Conservation (phyloP, 371 early-diverging fungal species). For the Dinochytrium kinnereticum region DNA sequence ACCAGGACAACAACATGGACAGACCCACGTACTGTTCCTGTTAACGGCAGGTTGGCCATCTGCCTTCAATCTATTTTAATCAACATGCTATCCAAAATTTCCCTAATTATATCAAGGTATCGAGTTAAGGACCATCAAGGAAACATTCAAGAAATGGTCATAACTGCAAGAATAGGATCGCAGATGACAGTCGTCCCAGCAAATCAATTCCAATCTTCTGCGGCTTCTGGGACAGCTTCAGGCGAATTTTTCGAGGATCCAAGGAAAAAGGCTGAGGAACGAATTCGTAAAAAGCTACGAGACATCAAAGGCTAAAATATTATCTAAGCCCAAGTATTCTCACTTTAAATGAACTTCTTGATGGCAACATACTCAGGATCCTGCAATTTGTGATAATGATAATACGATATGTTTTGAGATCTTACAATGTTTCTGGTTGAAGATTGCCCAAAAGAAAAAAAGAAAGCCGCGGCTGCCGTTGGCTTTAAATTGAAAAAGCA, state of each 20-base stretch:
- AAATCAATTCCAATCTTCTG: background rate
- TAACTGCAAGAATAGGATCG: background rate
- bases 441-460: too few species aligned
- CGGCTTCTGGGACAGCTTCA: background rate
- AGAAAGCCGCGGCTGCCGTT: too few species aligned
- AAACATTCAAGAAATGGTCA: conserved; percentile 30
- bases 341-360: too few species aligned
- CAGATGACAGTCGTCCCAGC: background rate
- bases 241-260: conserved; percentile 31
- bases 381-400: too few species aligned
- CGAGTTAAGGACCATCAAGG: conserved; percentile 39
- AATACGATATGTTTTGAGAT: too few species aligned
- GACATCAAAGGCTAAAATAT: conserved; percentile 30
- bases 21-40: conserved; percentile 30
- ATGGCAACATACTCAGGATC: too few species aligned
- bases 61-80: background rate
- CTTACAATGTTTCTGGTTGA: too few species aligned
- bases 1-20: conserved; percentile 41
- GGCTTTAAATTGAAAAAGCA: too few species aligned
- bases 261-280: conserved; percentile 35
- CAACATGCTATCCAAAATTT: background rate
- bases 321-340: background rate
- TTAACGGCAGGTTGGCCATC: conserved; percentile 20
- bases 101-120: conserved; percentile 7
- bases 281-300: conserved; percentile 33